Conservation (phyloP, 2,329 filamentous ascomycete species). For the Cryphonectria carpinicola region DNA sequence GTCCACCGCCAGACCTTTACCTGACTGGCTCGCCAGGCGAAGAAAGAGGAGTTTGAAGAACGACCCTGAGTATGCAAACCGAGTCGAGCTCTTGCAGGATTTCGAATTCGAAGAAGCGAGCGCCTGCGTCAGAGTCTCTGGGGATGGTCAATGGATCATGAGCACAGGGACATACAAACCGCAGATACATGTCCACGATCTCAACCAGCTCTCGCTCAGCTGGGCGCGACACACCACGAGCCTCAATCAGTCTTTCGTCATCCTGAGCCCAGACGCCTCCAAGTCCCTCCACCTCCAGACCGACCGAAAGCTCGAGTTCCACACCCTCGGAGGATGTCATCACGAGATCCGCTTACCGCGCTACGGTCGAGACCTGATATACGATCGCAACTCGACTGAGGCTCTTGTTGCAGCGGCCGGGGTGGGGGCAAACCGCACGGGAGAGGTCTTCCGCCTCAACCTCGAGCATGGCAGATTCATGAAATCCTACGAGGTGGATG, state of each 20-base stretch:
- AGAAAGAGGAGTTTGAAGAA: constrained; percentile 91
- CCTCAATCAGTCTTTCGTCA: constrained; percentile 86
- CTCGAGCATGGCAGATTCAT: constrained; percentile 92
- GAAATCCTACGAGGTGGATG: constrained; percentile 89
- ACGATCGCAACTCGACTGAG: constrained; percentile 81
- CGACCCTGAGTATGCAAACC: constrained; percentile 89
- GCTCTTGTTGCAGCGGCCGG: constrained; percentile 87
- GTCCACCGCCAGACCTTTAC: constrained; percentile 82
- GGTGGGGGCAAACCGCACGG: constrained; percentile 80
- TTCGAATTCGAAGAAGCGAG: constrained; percentile 98
- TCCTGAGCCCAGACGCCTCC: constrained; percentile 88
- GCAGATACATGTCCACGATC: constrained; percentile 94
- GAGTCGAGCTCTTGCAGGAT: constrained; percentile 93
- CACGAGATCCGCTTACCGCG: constrained; percentile 87
- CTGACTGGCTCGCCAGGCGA: constrained; percentile 91
- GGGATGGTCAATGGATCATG: constrained; percentile 98
- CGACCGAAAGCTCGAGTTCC: constrained; percentile 90
- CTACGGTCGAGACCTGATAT: constrained; percentile 88
- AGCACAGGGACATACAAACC: constrained; percentile 77
- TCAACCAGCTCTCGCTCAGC: constrained; percentile 91
- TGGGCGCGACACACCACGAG: constrained; percentile 90
- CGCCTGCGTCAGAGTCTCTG: constrained; percentile 84
- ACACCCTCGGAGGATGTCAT: constrained; percentile 85
- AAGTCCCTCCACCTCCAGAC: constrained; percentile 94
- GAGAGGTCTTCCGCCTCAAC: constrained; percentile 92